Evolutionary conservation across 2,329 filamentous ascomycete species (phyloP).

Genomic region (Aspergillus amoenus): DNA sequence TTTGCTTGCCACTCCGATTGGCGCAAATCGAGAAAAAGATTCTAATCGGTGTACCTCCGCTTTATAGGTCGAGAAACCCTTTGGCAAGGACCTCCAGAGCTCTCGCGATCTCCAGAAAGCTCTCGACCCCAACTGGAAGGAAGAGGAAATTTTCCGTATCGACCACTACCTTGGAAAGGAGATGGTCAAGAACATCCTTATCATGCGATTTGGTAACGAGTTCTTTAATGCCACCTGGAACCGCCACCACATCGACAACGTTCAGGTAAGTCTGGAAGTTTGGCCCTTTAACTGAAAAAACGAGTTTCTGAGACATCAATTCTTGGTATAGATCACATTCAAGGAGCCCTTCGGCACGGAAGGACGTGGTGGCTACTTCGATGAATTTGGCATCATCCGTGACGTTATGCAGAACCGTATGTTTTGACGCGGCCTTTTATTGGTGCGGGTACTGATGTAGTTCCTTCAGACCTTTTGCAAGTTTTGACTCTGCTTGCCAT

Average conservation of each 20-base stretch:
- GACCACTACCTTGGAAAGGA: slow-evolving; percentile 99
- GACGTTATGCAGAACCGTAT: slow-evolving; percentile 98
- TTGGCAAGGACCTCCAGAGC: slow-evolving; percentile 93
- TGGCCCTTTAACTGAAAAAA: not conserved
- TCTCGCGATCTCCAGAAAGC: slow-evolving; percentile 94
- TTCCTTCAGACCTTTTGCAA: slow-evolving; percentile 74
- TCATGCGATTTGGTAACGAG: slow-evolving; percentile 96
- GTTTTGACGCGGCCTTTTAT: slow-evolving; percentile 25
- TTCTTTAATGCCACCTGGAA: slow-evolving; percentile 99
- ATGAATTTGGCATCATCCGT: slow-evolving; percentile 98
- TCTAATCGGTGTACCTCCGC: slow-evolving; percentile 21
- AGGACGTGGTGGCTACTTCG: slow-evolving; percentile 96
- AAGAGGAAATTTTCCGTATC: slow-evolving; percentile 98
- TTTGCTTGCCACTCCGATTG: not conserved
- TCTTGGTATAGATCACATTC: slow-evolving; percentile 71
- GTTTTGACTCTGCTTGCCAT: slow-evolving; percentile 94
- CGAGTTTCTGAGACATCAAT: slow-evolving; percentile 14
- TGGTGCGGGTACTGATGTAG: slow-evolving; percentile 17
- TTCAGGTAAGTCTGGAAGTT: slow-evolving; percentile 59
- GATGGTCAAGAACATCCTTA: slow-evolving; percentile 99
- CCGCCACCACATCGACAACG: slow-evolving; percentile 97
- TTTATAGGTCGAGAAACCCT: slow-evolving; percentile 91
- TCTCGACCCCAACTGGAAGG: slow-evolving; percentile 95
- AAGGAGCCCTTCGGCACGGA: slow-evolving; percentile 99
- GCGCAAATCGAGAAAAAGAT: not conserved